A percentile compares a stretch with the other conserved stretches of the same genome.
These are phyloP conservation scores for Viola odorata DNA, from an alignment of 345 rosid species.

Conservation along the genomic window DNA sequence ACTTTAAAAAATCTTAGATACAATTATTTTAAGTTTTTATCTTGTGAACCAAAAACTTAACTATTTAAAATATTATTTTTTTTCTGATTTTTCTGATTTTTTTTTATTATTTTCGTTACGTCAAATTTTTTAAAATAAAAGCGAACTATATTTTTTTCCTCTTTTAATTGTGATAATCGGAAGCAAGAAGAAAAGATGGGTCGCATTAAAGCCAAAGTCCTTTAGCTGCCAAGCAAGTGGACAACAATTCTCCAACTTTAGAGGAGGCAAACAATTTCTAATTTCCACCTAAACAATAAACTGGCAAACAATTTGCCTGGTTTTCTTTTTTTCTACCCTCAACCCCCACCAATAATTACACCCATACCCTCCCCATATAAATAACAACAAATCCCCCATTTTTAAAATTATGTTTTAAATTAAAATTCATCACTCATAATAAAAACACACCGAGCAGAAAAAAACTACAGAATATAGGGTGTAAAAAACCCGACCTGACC, in stretches of 20 bases:
- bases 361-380: not conserved
- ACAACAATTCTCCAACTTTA: conserved; percentile 6
- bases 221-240: not conserved
- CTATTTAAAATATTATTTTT: no score
- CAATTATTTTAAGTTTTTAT: no score
- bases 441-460: no score
- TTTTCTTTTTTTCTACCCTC: not conserved
- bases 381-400: not conserved
- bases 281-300: not conserved
- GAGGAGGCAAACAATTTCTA: not conserved
- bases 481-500: no score
- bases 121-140: no score
- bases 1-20: no score
- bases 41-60: no score
- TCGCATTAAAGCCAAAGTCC: not conserved
- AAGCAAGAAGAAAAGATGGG: not conserved
- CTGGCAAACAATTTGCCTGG: not conserved
- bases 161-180: not conserved
- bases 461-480: not conserved
- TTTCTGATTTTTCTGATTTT: no score
- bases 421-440: no score
- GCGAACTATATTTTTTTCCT: no score
- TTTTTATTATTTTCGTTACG: no score
- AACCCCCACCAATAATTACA: not conserved
- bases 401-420: no score